Base-by-base conservation (phyloP, 2,329 filamentous ascomycete species). In the Talaromyces marneffei region DNA sequence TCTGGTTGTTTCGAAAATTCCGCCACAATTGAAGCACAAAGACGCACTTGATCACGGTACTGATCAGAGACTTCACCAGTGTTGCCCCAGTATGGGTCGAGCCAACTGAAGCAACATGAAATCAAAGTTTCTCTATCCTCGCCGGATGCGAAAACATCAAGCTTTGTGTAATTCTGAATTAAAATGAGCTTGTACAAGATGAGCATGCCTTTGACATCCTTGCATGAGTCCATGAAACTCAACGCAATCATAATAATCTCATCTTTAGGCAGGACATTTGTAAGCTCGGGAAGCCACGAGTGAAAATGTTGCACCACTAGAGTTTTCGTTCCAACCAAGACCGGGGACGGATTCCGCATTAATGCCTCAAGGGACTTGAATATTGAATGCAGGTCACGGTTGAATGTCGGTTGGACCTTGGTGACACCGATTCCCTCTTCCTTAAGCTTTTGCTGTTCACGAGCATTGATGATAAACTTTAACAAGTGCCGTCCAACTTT, bases 291-390 rank as follows among this genome's bases (percentile, higher is more conserved):
- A n/a, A 99, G 80, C 94, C 94, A 99, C 0, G 90, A 90, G 71
- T 97, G 93, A 73, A 97, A 96, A 73, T 97, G 91, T 74, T 99
- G 94, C 12, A 97, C 92, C 2, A 95, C 87, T 55, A 99, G 80
- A 0, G 94, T 97, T 76, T 99, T 96, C 65, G 90, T 97, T 35
- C 94, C 94, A 14, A 97, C 90, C 25, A 97, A 79, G 18, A 92
- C 87, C 0, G 94, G 90, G 2, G 91, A 89, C 1, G 87, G 82
- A 72, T 91, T 96, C 63, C 87, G 86, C 91, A 99, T 97, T 77
- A 99, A 85, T 16, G 84, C 82, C 75, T 97, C 92, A 25, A 99
- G 81, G 1, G 91, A 89, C 71, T 92, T 92, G 79, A 97, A 97
- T 39, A 97, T 91, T 35, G 84, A 87, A 64, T 91, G 87, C 61